Conservation (phyloP, 2,329 filamentous ascomycete genomes). For the Graphiopsis chlorocephala region DNA sequence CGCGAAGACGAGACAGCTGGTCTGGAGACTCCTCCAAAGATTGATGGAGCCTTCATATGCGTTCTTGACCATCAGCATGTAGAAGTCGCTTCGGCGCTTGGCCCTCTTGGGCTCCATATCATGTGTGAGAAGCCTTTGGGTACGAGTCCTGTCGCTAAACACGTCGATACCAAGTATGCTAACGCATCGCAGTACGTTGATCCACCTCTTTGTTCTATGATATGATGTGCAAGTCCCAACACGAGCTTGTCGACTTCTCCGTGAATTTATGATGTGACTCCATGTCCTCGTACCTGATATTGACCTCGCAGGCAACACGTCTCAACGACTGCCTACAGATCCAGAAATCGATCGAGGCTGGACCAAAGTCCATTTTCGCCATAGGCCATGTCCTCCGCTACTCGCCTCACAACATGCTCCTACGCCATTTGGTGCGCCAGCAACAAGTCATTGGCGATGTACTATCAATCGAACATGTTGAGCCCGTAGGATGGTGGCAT, state of each 20-base stretch:
- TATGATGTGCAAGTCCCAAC: background rate
- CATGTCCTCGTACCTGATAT: background rate
- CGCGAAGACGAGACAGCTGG: conserved; percentile 54
- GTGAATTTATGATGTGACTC: background rate
- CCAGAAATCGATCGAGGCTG: conserved; percentile 32
- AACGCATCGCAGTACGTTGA: background rate
- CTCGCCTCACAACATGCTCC: conserved; percentile 83
- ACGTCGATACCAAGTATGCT: background rate
- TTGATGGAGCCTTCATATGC: conserved; percentile 64
- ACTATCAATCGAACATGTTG: conserved; percentile 82
- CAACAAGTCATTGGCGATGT: conserved; percentile 79
- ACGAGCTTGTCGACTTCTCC: background rate
- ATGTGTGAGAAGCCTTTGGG: conserved; percentile 90
- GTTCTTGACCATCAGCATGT: conserved; percentile 87
- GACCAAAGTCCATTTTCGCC: conserved; percentile 62
- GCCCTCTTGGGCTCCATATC: conserved; percentile 69
- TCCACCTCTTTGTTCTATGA: background rate
- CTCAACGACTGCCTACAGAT: conserved; percentile 76
- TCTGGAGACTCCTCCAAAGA: conserved; percentile 37
- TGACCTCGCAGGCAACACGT: conserved; percentile 56
- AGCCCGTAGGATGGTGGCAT: conserved; percentile 96
- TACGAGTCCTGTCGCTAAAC: background rate
- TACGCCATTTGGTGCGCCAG: conserved; percentile 73
- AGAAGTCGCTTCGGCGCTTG: conserved; percentile 72
- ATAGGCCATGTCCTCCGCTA: conserved; percentile 94